Base-by-base conservation (phyloP, 1,284 basidiomycete genomes). In the Tylopilus microsporus region DNA sequence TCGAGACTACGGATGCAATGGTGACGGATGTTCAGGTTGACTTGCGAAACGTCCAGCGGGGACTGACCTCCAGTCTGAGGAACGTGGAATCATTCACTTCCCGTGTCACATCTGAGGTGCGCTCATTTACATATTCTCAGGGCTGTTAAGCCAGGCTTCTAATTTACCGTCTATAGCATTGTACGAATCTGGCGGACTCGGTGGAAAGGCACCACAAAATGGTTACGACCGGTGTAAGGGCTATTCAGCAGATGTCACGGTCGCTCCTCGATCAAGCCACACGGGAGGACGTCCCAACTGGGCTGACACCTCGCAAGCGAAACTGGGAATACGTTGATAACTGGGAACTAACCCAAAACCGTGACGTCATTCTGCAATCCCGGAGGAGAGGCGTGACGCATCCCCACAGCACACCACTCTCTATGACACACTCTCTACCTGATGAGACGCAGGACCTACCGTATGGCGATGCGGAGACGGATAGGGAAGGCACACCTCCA, bases 231-330 rank as follows among this genome's bases (percentile, higher is more conserved):
- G 76, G 81, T 25, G 66, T 90, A 6, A 68, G 76, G 3, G 72
- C 76, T 7, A 70, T 88, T 19, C 78, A 81, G 49, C 74, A 80
- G 41, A 77, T 78, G 1, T 79, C 80, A 9, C 74, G 78, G 39
- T 73, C 75, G 13, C 74, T 91, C n/a, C 65, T 79, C 5, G 79
- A 83, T 30, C 75, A 85, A 56, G 88, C 85, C 8, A 78, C 81
- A 4, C 78, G 75, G 57, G 83, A 85, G 57, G 89, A 89, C 64
- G 69, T 74, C 36, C 74, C 85, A 3, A 88, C 85, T 12, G 89
- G 89, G 11, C 73, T 73, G 56, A 92, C 89, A 5, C 90, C 90
- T 32, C 81, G 80, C 48, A 91, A 89, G 74, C 83, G 86, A 45
- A 73, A 72, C 41, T 87, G 85, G 82, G 74, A 84, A 59, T 87